phyloP scores from a whole-genome alignment of 225 moss, liverwort and hornwort species.

The Pseudisothecium myosuroides region DNA sequence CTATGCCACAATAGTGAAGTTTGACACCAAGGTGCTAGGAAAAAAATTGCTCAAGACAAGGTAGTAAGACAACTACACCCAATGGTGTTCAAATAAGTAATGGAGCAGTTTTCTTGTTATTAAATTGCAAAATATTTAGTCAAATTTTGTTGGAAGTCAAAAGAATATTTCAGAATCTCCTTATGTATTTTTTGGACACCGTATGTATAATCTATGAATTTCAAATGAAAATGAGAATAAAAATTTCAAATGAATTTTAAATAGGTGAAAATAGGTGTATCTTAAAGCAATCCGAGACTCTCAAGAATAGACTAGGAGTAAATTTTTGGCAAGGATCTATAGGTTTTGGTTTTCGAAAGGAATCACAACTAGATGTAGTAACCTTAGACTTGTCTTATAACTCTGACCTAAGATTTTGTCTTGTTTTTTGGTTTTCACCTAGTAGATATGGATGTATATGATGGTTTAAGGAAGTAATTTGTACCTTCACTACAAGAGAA shows the following conservation, averaged over 20 bases:
- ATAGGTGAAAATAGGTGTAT: background rate
- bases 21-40: too few relatives aligned
- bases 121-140: background rate
- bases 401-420: accelerated
- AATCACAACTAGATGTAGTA: too few relatives aligned
- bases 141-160: background rate
- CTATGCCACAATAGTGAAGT: too few relatives aligned
- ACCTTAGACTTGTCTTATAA: background rate
- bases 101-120: background rate
- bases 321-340: background rate
- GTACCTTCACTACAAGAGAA: too few relatives aligned
- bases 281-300: accelerated
- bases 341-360: background rate
- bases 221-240: background rate
- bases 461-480: background rate
- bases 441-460: background rate
- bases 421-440: background rate
- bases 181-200: background rate
- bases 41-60: too few relatives aligned
- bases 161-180: background rate
- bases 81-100: background rate
- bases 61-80: too few relatives aligned
- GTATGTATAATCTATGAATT: background rate
- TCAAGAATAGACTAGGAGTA: too few relatives aligned
- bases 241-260: background rate